Percentiles rank a stretch among this genome's conserved stretches.
Conservation (phyloP, 257 asterid species). For the Solanum ossicruentum region DNA sequence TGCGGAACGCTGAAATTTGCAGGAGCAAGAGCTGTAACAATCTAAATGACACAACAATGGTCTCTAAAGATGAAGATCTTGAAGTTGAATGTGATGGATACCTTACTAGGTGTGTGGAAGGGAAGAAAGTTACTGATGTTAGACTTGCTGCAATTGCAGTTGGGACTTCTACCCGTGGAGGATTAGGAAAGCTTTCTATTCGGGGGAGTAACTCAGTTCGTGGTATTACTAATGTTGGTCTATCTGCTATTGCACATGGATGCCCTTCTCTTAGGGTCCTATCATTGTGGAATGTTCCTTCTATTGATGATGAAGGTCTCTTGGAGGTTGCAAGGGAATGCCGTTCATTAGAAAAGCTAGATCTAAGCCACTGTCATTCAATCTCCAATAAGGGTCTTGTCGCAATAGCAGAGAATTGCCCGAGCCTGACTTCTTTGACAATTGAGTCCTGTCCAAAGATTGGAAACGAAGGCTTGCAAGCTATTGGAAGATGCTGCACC, state of each 20-base stretch:
- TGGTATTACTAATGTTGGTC: conserved; percentile 1
- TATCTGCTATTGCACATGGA: conserved; percentile 3
- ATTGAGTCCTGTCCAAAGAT: not conserved
- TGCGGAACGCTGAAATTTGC: conserved; percentile 51
- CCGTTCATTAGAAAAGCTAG: conserved; percentile 4
- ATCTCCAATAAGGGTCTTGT: conserved; percentile 2
- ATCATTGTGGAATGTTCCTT: conserved; percentile 10
- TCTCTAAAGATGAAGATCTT: not conserved
- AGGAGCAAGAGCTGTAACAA: conserved; percentile 14
- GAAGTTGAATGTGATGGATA: conserved; percentile 2
- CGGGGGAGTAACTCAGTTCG: not conserved
- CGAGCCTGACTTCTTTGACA: not conserved
- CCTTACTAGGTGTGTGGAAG: conserved; percentile 8
- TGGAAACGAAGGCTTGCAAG: conserved; percentile 3
- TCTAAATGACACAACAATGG: not conserved
- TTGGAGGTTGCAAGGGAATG: conserved; percentile 4
- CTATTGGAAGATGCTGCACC: conserved; percentile 1
- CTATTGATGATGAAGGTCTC: conserved; percentile 3
- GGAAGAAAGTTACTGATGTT: conserved; percentile 8
- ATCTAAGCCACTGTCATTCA: conserved; percentile 1
- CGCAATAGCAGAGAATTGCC: conserved; percentile 8
- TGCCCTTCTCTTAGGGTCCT: conserved; percentile 13
- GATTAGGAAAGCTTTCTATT: conserved; percentile 6
- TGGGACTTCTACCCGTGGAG: conserved; percentile 11
- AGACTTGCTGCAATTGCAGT: conserved; percentile 7